Base-by-base conservation (phyloP, 2,329 filamentous ascomycete genomes). In the Fusarium scirpi region DNA sequence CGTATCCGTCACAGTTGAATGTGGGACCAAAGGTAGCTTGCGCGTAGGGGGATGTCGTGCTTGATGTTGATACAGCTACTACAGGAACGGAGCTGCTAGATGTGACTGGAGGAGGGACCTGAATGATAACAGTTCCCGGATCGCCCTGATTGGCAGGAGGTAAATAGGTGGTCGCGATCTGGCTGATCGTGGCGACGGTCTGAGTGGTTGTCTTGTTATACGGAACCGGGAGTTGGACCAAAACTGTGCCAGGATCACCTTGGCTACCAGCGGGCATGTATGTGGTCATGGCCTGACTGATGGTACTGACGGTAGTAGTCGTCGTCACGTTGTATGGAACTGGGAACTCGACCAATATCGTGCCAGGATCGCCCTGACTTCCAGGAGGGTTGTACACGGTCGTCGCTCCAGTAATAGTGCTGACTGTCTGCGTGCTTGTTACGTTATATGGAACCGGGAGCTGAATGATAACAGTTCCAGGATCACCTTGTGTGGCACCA, bases 211-310 rank as follows among this genome's bases (percentile, higher is more conserved):
- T 65, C 2, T 47, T 40, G 11, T 48, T 65, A 12, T 64, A 64
- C 3, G 63, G 40, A 4, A 54, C 34, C 12, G 66, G 66, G 3
- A 69, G 38, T 13, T 69, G 41, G 2, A 69, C 25, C 2, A 58
- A n/a, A 9, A 69, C 55, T 1, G 61, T 69, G 5, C 45, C 49
- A 2, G 66, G 67, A 15, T 69, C 62, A 8, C 65, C 65, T 41
- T 62, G 25, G 4, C 29, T 64, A 5, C 38, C 65, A 9, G 58
- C 47, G 5, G 65, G 22, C 8, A 41, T 30, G 13, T 54, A 68
- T 3, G 58, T 67, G 4, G 64, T 68, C 13, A 22, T 27, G 4
- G 47, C 24, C 2, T 56, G 59, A 16, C 29, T 62, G 16, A 62
- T 62, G 5, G 59, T 22, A 6, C 56, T 62, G 9, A 62, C 25